These are phyloP conservation scores for Cladosporium oxysporum DNA, from an alignment of 2,329 filamentous ascomycete species.

Conservation along the genomic window DNA sequence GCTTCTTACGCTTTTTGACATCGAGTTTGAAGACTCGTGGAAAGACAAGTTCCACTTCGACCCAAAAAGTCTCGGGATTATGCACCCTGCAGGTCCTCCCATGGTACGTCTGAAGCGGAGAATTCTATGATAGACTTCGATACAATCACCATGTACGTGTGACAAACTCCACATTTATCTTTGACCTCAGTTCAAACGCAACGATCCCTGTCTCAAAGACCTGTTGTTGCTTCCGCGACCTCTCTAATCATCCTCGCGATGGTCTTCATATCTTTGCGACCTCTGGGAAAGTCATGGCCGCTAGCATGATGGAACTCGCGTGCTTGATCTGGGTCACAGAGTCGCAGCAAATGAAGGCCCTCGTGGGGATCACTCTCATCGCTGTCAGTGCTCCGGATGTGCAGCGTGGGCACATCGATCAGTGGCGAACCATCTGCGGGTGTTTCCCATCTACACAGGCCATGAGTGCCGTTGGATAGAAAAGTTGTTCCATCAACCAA, in stretches of 20 bases:
- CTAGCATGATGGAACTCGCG: slow-evolving; percentile 22
- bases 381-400: slow-evolving; percentile 22
- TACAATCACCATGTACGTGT: not conserved
- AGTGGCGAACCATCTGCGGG: slow-evolving; percentile 6
- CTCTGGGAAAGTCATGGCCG: slow-evolving; percentile 24
- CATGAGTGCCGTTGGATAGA: slow-evolving; percentile 21
- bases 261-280: slow-evolving; percentile 21
- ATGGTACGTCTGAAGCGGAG: slow-evolving; percentile 12
- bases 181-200: not conserved
- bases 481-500: slow-evolving; percentile 22
- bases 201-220: not conserved
- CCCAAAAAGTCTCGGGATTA: slow-evolving; percentile 20
- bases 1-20: slow-evolving; percentile 18
- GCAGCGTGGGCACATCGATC: slow-evolving; percentile 23
- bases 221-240: slow-evolving; percentile 10
- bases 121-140: not conserved
- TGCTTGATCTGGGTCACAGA: slow-evolving; percentile 21
- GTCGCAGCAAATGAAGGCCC: slow-evolving; percentile 22
- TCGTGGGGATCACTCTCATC: slow-evolving; percentile 23
- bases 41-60: slow-evolving; percentile 14
- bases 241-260: slow-evolving; percentile 22
- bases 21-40: slow-evolving; percentile 17
- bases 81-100: slow-evolving; percentile 13
- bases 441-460: slow-evolving; percentile 19
- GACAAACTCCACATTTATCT: not conserved